Base-by-base conservation (phyloP, 805 yeast species). In the Wickerhamiella slavikovae region DNA sequence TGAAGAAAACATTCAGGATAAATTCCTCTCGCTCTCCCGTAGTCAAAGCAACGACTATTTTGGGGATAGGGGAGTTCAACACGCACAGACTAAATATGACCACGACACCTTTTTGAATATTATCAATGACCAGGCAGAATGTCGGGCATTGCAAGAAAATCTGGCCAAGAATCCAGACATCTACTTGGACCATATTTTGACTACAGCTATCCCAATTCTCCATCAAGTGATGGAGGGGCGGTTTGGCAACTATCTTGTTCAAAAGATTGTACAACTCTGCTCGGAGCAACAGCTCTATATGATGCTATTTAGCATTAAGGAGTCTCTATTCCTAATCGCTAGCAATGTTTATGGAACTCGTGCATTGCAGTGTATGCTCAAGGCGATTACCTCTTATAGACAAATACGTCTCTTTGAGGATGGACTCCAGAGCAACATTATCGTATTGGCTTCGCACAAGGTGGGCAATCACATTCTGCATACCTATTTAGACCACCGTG, bases 391-490 rank as follows among this genome's bases (percentile, higher is more conserved):
- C 47, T 75, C 80, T 40, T 63, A 80, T 29, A 52, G 64, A 14
- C 65, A 77, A 7, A n/a, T n/a, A n/a, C 67, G 65, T 13, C 72
- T 75, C 41, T 96, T 85, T 52, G 68, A 76, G 17, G 50, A 58
- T 21, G 8, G 27, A 4, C 56, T 79, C 31, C 55, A 79, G 28
- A n/a, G n/a, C n/a, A n/a, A n/a, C n/a, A 67, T 72, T 15, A 54
- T 58, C 4, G 57, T 77, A 3, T 59, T 80, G 34, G 53, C 64
- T 16, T 66, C 74, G 2, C 75, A 78, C 35, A 74, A 89, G 31
- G 92, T 83, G 4, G 98, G 98, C 39, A 89, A 89, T 49, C 98
- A 85, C 50, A 95, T 89, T 21, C 74, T 89, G 29, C 98, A 89
- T 49, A 83, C 80, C 53, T 78, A 93, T 49, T 57, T 89, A 37